A percentile compares a stretch with the other conserved stretches of the same genome.
phyloP scores from a whole-genome alignment of 2,329 filamentous ascomycete species.

The Aphanocladium album region DNA sequence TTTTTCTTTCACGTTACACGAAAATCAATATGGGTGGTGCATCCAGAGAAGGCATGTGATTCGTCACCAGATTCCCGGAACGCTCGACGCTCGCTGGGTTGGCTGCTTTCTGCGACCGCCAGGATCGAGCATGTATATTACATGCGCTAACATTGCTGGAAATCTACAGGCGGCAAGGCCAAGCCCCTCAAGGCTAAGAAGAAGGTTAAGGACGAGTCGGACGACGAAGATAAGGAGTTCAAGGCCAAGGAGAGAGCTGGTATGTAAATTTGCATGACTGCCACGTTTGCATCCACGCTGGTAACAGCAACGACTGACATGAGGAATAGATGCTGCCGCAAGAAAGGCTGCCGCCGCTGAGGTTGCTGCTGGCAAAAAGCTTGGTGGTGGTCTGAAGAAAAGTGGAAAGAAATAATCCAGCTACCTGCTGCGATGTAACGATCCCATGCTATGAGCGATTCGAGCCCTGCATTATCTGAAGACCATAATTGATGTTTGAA shows the following conservation, averaged over 20 bases:
- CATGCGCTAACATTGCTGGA: not conserved
- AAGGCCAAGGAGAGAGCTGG: conserved; percentile 80
- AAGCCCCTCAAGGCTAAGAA: conserved; percentile 87
- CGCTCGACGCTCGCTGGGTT: not conserved
- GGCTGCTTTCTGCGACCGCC: not conserved
- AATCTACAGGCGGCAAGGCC: conserved; percentile 70
- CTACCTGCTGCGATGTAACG: not conserved
- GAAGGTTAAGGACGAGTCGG: conserved; percentile 76
- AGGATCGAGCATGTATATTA: conserved; percentile 5
- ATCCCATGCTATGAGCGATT: not conserved
- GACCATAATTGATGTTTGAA: too few species aligned
- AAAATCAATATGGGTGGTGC: conserved; percentile 58
- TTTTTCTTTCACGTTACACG: conserved; percentile 13
- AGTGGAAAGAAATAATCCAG: conserved; percentile 82
- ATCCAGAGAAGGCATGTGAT: conserved; percentile 53
- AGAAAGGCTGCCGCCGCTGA: not conserved
- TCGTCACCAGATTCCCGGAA: not conserved
- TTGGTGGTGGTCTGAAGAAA: conserved; percentile 58
- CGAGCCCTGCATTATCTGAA: too few species aligned
- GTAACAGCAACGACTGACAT: too few species aligned
- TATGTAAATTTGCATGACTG: conserved; percentile 38
- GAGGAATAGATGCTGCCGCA: not conserved
- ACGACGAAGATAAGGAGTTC: conserved; percentile 82
- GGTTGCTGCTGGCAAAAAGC: not conserved
- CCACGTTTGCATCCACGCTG: too few species aligned